Conservation (phyloP, 768 basidiomycete species). For the Lactarius vividus region DNA sequence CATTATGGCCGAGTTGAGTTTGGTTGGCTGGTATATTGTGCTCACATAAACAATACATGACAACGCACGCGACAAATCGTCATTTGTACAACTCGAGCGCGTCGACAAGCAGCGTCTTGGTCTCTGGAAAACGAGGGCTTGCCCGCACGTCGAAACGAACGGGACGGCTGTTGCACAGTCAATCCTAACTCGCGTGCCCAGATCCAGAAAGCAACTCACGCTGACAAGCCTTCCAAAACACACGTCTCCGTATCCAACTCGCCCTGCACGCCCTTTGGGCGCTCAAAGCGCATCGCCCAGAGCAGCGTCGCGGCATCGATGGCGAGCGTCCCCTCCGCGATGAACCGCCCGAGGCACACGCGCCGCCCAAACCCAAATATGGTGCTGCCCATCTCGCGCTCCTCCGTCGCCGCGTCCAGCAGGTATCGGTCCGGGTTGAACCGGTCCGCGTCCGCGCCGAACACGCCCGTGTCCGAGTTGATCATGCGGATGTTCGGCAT, state of each 20-base stretch:
- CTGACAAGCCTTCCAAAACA: constrained; percentile 1
- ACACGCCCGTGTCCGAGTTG: neutral
- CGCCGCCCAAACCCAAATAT: constrained; percentile 33
- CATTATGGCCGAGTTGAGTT: no score
- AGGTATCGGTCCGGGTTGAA: constrained; percentile 1
- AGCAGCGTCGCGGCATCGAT: constrained; percentile 35
- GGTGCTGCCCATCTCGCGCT: constrained; percentile 31
- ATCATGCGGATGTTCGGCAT: constrained; percentile 4
- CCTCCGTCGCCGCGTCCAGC: constrained; percentile 22
- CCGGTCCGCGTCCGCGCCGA: neutral
- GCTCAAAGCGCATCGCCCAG: constrained; percentile 28
- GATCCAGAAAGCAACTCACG: constrained; percentile 12
- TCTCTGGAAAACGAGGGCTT: constrained; percentile 23
- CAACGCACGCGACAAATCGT: neutral
- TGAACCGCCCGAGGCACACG: constrained; percentile 35
- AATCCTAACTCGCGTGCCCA: neutral
- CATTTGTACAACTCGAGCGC: constrained; percentile 2
- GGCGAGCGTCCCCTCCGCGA: constrained; percentile 35
- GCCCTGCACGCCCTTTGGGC: constrained; percentile 5
- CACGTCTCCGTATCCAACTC: constrained; percentile 1
- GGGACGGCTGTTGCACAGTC: constrained; percentile 12
- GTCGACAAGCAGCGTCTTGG: neutral
- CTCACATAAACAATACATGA: no score
- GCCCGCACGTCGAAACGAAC: constrained; percentile 19
- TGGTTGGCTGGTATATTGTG: no score